Evolutionary conservation across 225 moss, liverwort and hornwort genomes (phyloP), one percentile per base, ranked within the genome.

Genomic region (Neckera pumila): DNA sequence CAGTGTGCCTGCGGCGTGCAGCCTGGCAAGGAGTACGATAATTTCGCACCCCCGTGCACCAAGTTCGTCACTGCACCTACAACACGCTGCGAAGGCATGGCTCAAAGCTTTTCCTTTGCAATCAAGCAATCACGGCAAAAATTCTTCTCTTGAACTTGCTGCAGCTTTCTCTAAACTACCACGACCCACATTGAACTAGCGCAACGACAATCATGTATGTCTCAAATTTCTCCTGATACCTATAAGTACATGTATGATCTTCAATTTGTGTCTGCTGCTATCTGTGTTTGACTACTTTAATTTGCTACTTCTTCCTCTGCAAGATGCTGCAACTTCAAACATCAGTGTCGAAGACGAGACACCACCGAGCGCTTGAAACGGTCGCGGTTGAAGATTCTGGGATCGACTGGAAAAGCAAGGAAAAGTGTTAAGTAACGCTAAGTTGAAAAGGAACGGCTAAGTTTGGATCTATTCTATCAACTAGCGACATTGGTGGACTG

Each of bases 31-130:
- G 92, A 63, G 88, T 86, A 89, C 17, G 89, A 90, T 54, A 91
- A 91, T 54, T 86, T 90, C 53, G 82, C 83, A 59, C 77, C 87
- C 73, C 82, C 83, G 47, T 81, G 90, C 66, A 74, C 87, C 79
- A 90, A 49, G 69, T 89, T 89, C 84, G 91, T 84, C 58, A 91
- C 89, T 45, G 87, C 85, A 82, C 74, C 92, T 28, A 70, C 89
- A 66, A 81, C 89, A 38, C 93, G 93, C 88, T 93, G 92, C 80
- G 92, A 94, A 89, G 94, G 94, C 94, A 94, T 94, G 87, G 84
- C 89, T 86, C 61, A 54, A 64, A 40, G 82, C 74, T 88, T 73
- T 45, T 76, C 61, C 53, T 63, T 64, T 53, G 57, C 82, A 84
- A 57, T 72, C 87, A 87, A 87, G 71, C 40, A 47, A 72, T 59